A percentile compares a stretch with the other conserved stretches of the same genome.
Conservation (phyloP, 495 filamentous ascomycete species). For the Lasiosphaeria hispida region DNA sequence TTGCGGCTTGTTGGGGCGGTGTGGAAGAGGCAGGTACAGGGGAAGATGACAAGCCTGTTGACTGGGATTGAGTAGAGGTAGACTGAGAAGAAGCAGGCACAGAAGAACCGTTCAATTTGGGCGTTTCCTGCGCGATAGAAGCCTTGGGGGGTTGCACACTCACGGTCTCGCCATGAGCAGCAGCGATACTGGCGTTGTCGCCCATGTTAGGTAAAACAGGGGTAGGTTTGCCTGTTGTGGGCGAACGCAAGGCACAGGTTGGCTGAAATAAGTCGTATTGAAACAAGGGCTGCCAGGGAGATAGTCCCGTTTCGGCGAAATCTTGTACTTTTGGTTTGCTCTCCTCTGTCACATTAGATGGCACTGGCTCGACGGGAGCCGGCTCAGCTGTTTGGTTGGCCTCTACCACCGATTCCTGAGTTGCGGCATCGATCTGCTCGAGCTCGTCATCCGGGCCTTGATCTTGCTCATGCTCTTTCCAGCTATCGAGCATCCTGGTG, state of each 20-base stretch:
- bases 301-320: slow-evolving; percentile 24
- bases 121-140: slow-evolving; percentile 6
- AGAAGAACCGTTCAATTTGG: slow-evolving; percentile 2
- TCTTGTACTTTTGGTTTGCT: not conserved
- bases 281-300: slow-evolving; percentile 29
- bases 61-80: slow-evolving; percentile 8
- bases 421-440: slow-evolving; percentile 35
- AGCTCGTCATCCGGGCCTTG: slow-evolving; percentile 39
- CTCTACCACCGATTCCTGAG: slow-evolving; percentile 28
- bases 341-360: slow-evolving; percentile 11
- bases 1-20: not conserved
- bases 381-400: slow-evolving; percentile 28
- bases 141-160: slow-evolving; percentile 12
- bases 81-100: slow-evolving; percentile 9
- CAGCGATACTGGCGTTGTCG: slow-evolving; percentile 2
- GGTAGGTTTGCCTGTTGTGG: slow-evolving; percentile 27
- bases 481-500: slow-evolving; percentile 93
- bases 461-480: slow-evolving; percentile 66
- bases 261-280: slow-evolving; percentile 12
- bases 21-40: not conserved
- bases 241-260: slow-evolving; percentile 26
- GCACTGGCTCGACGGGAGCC: not conserved
- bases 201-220: slow-evolving; percentile 16
- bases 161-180: slow-evolving; percentile 2
- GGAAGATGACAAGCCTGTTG: slow-evolving; percentile 9